phyloP scores from a whole-genome alignment of 2,329 filamentous ascomycete genomes.

The Penicillium expansum region DNA sequence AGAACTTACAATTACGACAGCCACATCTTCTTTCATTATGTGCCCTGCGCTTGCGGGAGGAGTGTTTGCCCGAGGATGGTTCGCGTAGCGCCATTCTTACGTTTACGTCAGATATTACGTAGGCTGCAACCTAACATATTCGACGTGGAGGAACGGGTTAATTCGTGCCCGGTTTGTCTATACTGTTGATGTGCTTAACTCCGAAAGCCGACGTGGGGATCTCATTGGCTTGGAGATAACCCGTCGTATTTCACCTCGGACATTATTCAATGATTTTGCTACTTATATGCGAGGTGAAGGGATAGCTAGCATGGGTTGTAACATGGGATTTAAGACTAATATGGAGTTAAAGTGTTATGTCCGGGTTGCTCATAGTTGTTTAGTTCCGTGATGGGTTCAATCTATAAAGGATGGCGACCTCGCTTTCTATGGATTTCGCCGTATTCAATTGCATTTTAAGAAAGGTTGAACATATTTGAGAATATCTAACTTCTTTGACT shows the following conservation, averaged over 20 bases:
- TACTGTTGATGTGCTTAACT: background rate
- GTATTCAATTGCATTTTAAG: background rate
- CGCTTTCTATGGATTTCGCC: background rate
- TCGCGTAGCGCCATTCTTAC: background rate
- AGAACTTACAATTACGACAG: constrained; percentile 52
- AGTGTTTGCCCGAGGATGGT: constrained; percentile 16
- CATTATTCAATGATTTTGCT: background rate
- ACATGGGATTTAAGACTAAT: background rate
- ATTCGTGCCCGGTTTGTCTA: background rate
- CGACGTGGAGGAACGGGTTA: background rate
- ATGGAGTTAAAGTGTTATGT: background rate
- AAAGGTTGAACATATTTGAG: background rate
- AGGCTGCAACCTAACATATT: background rate
- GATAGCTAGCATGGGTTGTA: background rate
- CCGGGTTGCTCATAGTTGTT: background rate
- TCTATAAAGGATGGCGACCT: background rate
- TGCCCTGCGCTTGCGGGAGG: background rate
- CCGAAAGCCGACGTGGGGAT: background rate
- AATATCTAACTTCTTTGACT: no score
- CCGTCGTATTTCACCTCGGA: background rate
- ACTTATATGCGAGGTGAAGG: background rate
- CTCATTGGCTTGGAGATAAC: no score
- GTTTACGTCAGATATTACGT: background rate
- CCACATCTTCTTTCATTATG: constrained; percentile 38
- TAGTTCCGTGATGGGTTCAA: background rate